Evolutionary conservation across 2,329 filamentous ascomycete genomes (phyloP), one percentile per base, ranked within the genome.

Genomic region (Phoma sp.): DNA sequence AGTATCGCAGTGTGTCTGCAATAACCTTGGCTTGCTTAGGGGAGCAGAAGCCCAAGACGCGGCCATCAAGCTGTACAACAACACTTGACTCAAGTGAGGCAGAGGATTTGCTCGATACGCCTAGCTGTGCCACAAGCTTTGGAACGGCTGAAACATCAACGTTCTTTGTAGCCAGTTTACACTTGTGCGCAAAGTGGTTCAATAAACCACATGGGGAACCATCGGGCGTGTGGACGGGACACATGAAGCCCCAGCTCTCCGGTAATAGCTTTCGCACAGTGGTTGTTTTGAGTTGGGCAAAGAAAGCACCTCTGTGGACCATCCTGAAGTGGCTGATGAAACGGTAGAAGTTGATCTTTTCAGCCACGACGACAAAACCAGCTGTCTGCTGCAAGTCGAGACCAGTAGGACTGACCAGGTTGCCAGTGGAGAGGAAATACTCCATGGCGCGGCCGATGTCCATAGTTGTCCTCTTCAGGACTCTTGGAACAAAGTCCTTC

Each of bases 301-400:
- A 99, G 84, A 99, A 99, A 72, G 91, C 95, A 81, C 95, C 95
- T 86, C 95, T 87, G 79, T 99, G 95, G 53, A 99, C 91, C 92
- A 97, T 97, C 64, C 95, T 89, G 83, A 99, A 99, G 76, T 99
- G 95, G 75, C 91, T 95, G 79, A 99, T 96, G 79, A 98, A 99
- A 68, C 95, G 91, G 69, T 96, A 86, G 74, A 98, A 99, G 79
- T 99, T 99, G 73, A 99, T 93, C 82, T 98, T 98, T 74, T 99
- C 95, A 2, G 95, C 95, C 46, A 98, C 93, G 45, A 99, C 92
- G 0, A 91, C 96, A 75, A 96, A 99, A 59, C 95, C 95, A 10
- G 93, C 95, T 0, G 89, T 88, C 76, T 99, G 95, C 72, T 98
- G 95, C 68, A 97, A 77, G 82, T 99, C 95, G 36, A 99, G 82